Evolutionary conservation across 176 grass and related monocot genomes (phyloP), one percentile per base, ranked within the genome.

Genomic region (Oryza brachyantha): DNA sequence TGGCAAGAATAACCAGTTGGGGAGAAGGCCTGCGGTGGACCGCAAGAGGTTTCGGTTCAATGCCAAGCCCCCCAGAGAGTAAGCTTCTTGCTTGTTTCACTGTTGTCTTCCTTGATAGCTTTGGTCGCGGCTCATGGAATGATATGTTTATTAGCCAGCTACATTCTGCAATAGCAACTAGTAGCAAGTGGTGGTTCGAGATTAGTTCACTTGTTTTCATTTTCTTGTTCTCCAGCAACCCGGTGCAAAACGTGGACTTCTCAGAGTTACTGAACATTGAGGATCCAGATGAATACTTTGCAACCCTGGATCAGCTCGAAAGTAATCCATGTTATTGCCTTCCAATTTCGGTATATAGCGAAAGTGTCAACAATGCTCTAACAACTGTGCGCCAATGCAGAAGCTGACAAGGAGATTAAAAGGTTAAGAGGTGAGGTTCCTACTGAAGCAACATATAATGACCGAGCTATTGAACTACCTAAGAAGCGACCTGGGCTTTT

Each of bases 21-120:
- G 77, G 14, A 81, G 91, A 70, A 84, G 81, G 43, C 84, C 74
- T 1, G 84, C 25, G 3, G 48, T 59, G 38, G 78, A 84, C 27
- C 81, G 84, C n/a, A 93, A 85, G 80, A 73, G 78, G 5, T 24
- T 64, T 79, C 68, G 67, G n/a, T 90, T 93, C 66, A 46, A 73
- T 29, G 38, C 82, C 64, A 79, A 72, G 74, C 16, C 39, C 31
- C 43, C 19, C 32, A 11, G 39, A 43, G 75, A 69, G 91, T 79
- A 90, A 76, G 29, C 37, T 68, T 57, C 37, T 81, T 85, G 27
- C 22, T 64, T 81, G 13, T 71, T 77, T 26, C 42, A 41, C 26
- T 36, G 3, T 70, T 75, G 35, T 21, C 63, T 88, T 61, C 75
- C 22, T 60, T 40, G 74, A 3, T 27, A 61, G 39, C 40, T 75